These are phyloP conservation scores for Fusarium globosum DNA, from an alignment of 2,329 filamentous ascomycete species.

Conservation along the genomic window DNA sequence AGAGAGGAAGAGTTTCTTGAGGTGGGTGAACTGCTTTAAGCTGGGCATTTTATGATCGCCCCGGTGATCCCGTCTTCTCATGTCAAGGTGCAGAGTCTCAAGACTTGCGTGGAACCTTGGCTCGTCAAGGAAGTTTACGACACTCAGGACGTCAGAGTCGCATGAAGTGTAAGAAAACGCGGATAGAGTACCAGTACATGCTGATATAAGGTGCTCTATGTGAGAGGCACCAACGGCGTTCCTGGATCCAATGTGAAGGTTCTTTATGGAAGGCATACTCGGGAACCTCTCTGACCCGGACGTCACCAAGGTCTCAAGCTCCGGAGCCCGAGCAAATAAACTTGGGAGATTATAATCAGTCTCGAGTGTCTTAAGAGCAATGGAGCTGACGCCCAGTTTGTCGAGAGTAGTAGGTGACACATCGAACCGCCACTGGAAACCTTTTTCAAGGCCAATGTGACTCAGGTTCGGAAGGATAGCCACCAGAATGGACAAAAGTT, in stretches of 20 bases:
- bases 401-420: background rate
- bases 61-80: accelerated
- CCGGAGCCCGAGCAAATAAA: background rate
- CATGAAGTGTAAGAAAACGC: background rate
- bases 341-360: background rate
- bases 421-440: background rate
- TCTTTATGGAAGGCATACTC: background rate
- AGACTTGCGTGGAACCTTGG: background rate
- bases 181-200: background rate
- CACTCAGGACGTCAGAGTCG: background rate
- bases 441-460: background rate
- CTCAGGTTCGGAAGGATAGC: background rate
- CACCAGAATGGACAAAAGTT: background rate
- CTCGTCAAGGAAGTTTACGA: background rate
- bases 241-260: background rate
- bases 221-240: accelerated
- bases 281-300: accelerated
- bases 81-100: background rate
- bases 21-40: background rate
- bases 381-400: background rate
- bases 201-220: background rate
- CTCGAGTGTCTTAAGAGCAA: background rate
- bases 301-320: background rate
- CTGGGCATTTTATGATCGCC: background rate
- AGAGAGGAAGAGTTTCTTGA: background rate